phyloP scores from a whole-genome alignment of 2,329 filamentous ascomycete genomes.

The Stagonosporopsis chrysanthemi region DNA sequence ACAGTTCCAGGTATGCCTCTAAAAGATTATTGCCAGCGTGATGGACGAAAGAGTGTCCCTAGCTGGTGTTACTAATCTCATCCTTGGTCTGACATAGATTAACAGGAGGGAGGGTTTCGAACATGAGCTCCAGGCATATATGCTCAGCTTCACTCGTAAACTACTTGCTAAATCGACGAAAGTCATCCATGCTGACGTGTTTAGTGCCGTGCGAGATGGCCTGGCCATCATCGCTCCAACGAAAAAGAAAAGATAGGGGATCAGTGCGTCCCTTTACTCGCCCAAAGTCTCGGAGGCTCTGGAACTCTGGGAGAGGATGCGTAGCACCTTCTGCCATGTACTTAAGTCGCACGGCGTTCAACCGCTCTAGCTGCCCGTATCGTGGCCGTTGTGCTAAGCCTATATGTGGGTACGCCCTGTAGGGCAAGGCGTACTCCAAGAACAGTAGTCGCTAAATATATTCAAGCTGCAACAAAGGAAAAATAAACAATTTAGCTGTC shows the following conservation, averaged over 20 bases:
- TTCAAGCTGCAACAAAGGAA: not conserved
- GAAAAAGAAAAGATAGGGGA: not conserved
- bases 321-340: not conserved
- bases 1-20: not conserved
- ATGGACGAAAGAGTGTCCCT: not conserved
- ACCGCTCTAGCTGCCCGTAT: not conserved
- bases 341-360: not conserved
- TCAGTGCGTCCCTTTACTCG: not conserved
- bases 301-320: not conserved
- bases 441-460: not conserved
- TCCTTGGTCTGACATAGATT: not conserved
- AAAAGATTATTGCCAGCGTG: not conserved
- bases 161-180: not conserved
- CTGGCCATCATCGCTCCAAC: not conserved
- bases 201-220: not conserved
- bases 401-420: not conserved
- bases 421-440: not conserved
- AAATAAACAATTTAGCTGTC: not conserved
- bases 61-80: not conserved
- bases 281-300: not conserved
- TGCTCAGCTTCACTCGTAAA: not conserved
- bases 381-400: not conserved
- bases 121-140: not conserved
- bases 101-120: not conserved
- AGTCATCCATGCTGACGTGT: not conserved